Conservation (phyloP, 2,329 filamentous ascomycete genomes). For the Cladosporium halotolerans region DNA sequence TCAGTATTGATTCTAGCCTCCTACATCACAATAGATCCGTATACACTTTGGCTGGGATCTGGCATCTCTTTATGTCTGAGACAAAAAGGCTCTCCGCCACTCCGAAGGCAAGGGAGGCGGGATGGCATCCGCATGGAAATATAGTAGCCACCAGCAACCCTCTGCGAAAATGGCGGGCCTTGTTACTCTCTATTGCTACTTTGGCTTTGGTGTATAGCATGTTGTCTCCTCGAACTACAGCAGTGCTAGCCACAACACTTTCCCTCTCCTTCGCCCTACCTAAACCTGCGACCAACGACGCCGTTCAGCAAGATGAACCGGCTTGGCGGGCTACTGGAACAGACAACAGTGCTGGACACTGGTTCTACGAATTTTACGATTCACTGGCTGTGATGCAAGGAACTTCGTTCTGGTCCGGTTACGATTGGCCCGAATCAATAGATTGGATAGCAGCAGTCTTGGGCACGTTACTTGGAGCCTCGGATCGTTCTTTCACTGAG, state of each 20-base stretch:
- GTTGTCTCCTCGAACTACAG: background rate
- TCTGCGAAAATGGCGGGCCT: background rate
- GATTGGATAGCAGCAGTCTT: conserved; percentile 28
- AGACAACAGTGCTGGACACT: conserved; percentile 11
- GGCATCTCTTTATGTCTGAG: conserved; percentile 5
- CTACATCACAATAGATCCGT: background rate
- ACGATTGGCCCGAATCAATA: conserved; percentile 24
- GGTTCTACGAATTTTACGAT: conserved; percentile 24
- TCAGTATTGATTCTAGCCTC: background rate
- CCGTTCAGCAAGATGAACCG: background rate
- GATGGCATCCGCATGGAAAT: background rate
- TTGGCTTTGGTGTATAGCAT: conserved; percentile 5
- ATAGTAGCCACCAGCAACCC: background rate
- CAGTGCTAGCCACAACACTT: background rate
- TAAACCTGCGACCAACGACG: background rate
- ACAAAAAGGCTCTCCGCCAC: background rate
- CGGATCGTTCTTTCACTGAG: conserved; percentile 18
- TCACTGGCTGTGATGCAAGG: conserved; percentile 24
- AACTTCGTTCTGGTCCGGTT: conserved; percentile 26
- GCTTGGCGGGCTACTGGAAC: background rate
- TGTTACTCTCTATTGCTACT: background rate
- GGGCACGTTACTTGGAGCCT: conserved; percentile 21
- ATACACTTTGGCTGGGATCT: background rate
- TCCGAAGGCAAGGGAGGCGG: conserved; percentile 8
- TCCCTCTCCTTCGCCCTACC: conserved; percentile 5